Conservation (phyloP, 345 rosid genomes). For the Pugionium cornutum region DNA sequence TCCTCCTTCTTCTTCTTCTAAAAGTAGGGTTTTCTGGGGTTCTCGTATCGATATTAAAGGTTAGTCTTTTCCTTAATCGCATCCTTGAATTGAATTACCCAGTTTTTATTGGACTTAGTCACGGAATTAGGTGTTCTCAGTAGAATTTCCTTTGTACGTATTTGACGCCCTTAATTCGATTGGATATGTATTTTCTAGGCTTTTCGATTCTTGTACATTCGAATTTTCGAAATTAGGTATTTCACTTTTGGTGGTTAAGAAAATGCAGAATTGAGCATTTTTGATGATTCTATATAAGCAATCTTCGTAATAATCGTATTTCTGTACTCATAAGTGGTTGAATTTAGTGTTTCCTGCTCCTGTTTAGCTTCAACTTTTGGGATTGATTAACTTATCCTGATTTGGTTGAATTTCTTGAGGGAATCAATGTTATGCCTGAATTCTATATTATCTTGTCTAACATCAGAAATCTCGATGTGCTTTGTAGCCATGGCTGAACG, state of each 20-base stretch:
- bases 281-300: not conserved
- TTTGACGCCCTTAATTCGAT: not conserved
- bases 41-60: constrained; percentile 18
- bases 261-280: not conserved
- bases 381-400: not conserved
- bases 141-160: not conserved
- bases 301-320: too few relatives aligned
- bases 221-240: not conserved
- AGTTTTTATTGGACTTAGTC: not conserved
- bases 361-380: not conserved
- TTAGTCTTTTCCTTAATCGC: not conserved
- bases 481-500: constrained; percentile 32
- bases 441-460: not conserved
- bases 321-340: not conserved
- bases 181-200: not conserved
- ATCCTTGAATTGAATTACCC: not conserved
- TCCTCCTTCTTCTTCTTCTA: not conserved
- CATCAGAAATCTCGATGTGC: constrained; percentile 10
- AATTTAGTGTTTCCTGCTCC: not conserved
- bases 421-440: constrained; percentile 1
- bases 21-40: constrained; percentile 32
- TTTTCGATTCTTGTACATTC: not conserved
- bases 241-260: constrained; percentile 3
- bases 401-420: not conserved
- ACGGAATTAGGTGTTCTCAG: not conserved